Evolutionary conservation across 2,329 filamentous ascomycete genomes (phyloP), one percentile per base, ranked within the genome.

Genomic region (Endoconidiophora polonica): DNA sequence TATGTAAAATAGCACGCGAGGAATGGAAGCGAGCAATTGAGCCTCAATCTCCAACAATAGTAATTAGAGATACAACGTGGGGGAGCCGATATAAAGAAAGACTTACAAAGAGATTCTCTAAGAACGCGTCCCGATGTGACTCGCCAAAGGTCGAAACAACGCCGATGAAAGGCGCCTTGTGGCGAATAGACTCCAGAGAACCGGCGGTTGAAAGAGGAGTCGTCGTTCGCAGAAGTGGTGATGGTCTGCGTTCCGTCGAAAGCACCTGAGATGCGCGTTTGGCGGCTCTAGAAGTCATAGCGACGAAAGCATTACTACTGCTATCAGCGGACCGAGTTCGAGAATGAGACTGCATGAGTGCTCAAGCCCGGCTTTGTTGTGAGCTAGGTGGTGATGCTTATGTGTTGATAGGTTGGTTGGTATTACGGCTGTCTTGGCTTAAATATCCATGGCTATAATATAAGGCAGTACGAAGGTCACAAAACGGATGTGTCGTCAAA

Each of bases 121-220:
- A 43, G 43, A 49, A 53, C 20, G 38, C 46, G 29, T 53, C 51
- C 12, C 51, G 42, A 14, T 37, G 23, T 4, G 26, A 39, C 9
- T 50, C 46, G 6, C 51, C 51, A 26, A 49, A 45, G 9, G 51
- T 53, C n/a, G 51, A 53, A 7, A 53, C 51, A 38, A 53, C 51
- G 22, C 51, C 51, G 9, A 53, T 38, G 39, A 53, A 53, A 9
- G 51, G 51, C 2, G 44, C 38, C 38, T 47, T 49, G 47, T 50
- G 44, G 37, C 46, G 44, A n/a, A 53, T 49, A 23, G 26, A 40
- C 12, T 49, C 51, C 5, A 53, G 22, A 12, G 24, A 22, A 23
- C 43, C 40, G 33, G 40, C 10, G 22, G 37, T 23, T 5, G 46
- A 42, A 16, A 20, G 16, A 14, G 43, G 18, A 2, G 49, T 36